These are phyloP conservation scores for Paxillus involutus DNA, from an alignment of 768 basidiomycete genomes.

Conservation along the genomic window DNA sequence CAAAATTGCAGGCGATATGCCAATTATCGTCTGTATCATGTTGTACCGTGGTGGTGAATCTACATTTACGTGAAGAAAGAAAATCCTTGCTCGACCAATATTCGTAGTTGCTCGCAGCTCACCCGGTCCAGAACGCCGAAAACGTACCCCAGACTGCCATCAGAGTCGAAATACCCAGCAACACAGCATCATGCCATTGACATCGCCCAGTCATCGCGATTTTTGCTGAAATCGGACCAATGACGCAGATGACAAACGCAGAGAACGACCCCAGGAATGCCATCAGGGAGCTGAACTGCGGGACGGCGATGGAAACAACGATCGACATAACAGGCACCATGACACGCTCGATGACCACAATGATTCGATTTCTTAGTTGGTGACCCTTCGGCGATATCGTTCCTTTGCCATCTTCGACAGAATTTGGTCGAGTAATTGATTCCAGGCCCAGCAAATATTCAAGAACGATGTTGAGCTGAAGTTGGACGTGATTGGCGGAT, in stretches of 20 bases:
- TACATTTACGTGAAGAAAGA: no score
- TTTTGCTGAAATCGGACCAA: slow-evolving; percentile 76
- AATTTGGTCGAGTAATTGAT: slow-evolving; percentile 2
- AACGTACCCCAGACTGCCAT: slow-evolving; percentile 82
- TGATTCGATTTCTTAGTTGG: slow-evolving; percentile 33
- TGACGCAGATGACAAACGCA: slow-evolving; percentile 72
- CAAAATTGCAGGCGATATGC: slow-evolving; percentile 1
- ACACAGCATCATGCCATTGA: slow-evolving; percentile 48
- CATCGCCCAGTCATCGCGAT: slow-evolving; percentile 53
- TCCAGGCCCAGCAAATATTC: slow-evolving; percentile 78
- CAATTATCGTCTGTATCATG: background rate
- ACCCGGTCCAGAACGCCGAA: slow-evolving; percentile 54
- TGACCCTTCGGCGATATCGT: slow-evolving; percentile 9
- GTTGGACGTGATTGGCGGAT: background rate
- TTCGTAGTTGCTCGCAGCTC: slow-evolving; percentile 1
- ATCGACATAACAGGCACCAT: slow-evolving; percentile 60
- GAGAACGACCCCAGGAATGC: slow-evolving; percentile 91
- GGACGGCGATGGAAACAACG: slow-evolving; percentile 69
- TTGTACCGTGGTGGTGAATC: background rate
- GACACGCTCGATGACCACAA: slow-evolving; percentile 56
- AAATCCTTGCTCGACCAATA: no score
- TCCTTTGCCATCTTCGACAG: slow-evolving; percentile 27
- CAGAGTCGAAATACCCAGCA: slow-evolving; percentile 50
- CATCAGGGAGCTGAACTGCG: slow-evolving; percentile 82
- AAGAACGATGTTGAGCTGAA: slow-evolving; percentile 76